Evolutionary conservation across 225 moss, liverwort and hornwort species (phyloP).

Genomic region (Ulota crispa): DNA sequence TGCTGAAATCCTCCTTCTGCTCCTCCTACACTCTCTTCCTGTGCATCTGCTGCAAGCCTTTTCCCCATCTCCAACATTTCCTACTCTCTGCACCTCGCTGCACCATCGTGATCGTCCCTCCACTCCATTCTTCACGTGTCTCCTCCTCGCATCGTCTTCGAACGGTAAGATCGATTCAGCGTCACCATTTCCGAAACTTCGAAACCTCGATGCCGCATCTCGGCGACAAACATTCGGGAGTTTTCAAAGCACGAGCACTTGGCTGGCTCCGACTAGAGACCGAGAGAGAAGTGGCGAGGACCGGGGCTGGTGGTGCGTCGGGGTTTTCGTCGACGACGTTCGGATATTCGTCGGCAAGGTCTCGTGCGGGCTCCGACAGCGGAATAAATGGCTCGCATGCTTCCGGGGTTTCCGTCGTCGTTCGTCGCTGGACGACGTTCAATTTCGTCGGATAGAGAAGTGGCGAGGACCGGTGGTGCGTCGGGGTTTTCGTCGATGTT

Average conservation of each 20-base stretch:
- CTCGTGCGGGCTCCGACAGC: neutral
- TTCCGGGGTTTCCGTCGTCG: neutral
- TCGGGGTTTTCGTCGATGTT: neutral
- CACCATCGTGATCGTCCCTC: slow-evolving; percentile 29
- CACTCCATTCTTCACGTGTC: slow-evolving; percentile 29
- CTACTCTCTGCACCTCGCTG: slow-evolving; percentile 19
- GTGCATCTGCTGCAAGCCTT: slow-evolving; percentile 22
- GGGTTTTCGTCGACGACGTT: neutral
- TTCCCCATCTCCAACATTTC: slow-evolving; percentile 37
- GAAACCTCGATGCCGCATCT: slow-evolving; percentile 9
- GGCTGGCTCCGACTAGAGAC: neutral
- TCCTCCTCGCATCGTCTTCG: neutral
- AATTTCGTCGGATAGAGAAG: too few relatives aligned
- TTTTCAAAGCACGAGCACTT: neutral
- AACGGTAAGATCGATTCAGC: neutral
- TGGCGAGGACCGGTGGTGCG: neutral
- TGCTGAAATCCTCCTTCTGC: neutral
- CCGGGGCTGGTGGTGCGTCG: neutral
- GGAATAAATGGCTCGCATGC: too few relatives aligned
- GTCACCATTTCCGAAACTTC: neutral
- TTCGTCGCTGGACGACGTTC: neutral
- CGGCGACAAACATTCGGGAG: neutral
- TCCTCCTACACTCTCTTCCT: slow-evolving; percentile 11
- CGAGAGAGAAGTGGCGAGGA: neutral
- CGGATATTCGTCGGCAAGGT: neutral